A percentile compares a stretch with the other conserved stretches of the same genome.
phyloP scores from a whole-genome alignment of 768 basidiomycete genomes.

The Boletus reticulatus region DNA sequence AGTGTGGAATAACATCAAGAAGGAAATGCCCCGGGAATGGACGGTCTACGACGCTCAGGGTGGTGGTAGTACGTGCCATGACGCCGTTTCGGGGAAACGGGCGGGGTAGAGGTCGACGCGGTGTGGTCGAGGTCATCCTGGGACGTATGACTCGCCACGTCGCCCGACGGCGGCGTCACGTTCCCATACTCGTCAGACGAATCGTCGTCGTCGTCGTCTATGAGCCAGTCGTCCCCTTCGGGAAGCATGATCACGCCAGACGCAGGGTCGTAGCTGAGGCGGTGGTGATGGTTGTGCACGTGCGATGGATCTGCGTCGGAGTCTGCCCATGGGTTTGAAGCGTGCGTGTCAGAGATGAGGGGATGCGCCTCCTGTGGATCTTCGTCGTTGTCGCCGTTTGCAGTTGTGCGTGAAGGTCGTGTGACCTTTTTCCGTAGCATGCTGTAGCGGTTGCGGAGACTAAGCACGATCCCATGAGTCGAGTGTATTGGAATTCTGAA shows the following conservation, averaged over 20 bases:
- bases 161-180: constrained; percentile 24
- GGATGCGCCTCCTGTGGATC: constrained; percentile 16
- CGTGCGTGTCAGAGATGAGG: constrained; percentile 26
- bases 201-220: constrained; percentile 41
- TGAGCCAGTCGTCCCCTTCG: constrained; percentile 66
- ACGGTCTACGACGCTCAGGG: constrained; percentile 59
- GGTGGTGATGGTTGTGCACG: constrained; percentile 25
- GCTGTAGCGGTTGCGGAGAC: constrained; percentile 71
- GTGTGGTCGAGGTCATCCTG: constrained; percentile 25
- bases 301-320: constrained; percentile 17
- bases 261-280: constrained; percentile 81
- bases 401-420: constrained; percentile 4
- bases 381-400: constrained; percentile 7
- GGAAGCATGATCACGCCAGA: constrained; percentile 89
- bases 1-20: constrained; percentile 5
- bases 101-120: constrained; percentile 17
- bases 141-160: constrained; percentile 11
- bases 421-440: constrained; percentile 39
- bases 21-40: constrained; percentile 59
- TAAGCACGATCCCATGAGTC: constrained; percentile 75
- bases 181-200: constrained; percentile 44
- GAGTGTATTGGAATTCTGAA: constrained; percentile 39
- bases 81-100: constrained; percentile 47
- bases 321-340: constrained; percentile 66
- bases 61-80: constrained; percentile 86